Percentiles rank a stretch among this genome's conserved stretches.
Evolutionary conservation across 2,329 filamentous ascomycete species (phyloP).

Genomic region (Sporothrix sp.): DNA sequence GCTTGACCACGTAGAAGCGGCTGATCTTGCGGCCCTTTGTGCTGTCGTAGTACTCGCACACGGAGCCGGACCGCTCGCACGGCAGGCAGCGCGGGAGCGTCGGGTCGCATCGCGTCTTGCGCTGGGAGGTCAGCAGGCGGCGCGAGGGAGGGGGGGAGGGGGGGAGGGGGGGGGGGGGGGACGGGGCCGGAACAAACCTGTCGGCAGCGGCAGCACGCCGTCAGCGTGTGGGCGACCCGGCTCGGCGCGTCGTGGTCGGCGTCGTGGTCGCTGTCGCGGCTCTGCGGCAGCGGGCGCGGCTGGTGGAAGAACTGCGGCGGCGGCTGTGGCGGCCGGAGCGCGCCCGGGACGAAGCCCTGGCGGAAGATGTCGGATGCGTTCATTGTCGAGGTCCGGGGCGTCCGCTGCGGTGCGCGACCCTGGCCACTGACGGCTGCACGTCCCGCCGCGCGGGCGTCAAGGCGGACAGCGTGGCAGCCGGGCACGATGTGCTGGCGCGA

Average conservation of each 20-base stretch:
- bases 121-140: constrained; percentile 37
- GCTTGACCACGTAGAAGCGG: constrained; percentile 81
- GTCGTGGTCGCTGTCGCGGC: constrained; percentile 15
- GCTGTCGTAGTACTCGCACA: constrained; percentile 93
- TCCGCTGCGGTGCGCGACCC: too few relatives aligned
- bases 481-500: too few relatives aligned
- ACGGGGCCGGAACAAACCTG: too few relatives aligned
- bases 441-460: too few relatives aligned
- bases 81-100: constrained; percentile 83
- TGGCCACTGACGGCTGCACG: too few relatives aligned
- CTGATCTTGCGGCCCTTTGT: constrained; percentile 77
- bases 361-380: constrained; percentile 51
- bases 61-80: constrained; percentile 82
- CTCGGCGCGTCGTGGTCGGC: constrained; percentile 36
- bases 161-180: too few relatives aligned
- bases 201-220: constrained; percentile 70
- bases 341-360: constrained; percentile 42
- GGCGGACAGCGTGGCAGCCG: too few relatives aligned
- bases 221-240: constrained; percentile 68
- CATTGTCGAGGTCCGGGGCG: too few relatives aligned
- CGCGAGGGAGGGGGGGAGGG: too few relatives aligned
- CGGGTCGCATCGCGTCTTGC: constrained; percentile 93
- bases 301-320: constrained; percentile 22
- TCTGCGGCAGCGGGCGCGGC: neutral
- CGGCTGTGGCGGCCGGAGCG: constrained; percentile 29